A percentile compares a stretch with the other conserved stretches of the same genome.
These are phyloP conservation scores for Begonia masoniana DNA, from an alignment of 306 rosid genomes.

Conservation along the genomic window DNA sequence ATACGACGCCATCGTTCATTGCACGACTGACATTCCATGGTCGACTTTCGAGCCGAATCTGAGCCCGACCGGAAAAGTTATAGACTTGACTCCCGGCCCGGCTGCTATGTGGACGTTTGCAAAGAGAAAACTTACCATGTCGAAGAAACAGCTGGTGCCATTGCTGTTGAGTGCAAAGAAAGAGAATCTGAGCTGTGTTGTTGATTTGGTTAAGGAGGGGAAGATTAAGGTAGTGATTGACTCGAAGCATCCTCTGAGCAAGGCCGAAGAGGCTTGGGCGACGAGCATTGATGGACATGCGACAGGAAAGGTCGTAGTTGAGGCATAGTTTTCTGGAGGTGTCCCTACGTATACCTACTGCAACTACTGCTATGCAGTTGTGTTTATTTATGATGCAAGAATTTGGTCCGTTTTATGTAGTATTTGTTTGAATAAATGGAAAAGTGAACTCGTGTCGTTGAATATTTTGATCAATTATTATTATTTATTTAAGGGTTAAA, in stretches of 20 bases:
- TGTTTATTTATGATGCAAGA: no score
- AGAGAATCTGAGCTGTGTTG: conserved; percentile 38
- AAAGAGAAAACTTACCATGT: conserved; percentile 44
- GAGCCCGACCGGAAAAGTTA: conserved; percentile 46
- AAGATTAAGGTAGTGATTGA: conserved; percentile 63
- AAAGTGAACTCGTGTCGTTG: no score
- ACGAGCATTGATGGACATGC: conserved; percentile 67
- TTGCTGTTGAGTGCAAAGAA: conserved; percentile 24
- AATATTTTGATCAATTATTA: no score
- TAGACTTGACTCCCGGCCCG: conserved; percentile 35
- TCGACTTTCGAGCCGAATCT: conserved; percentile 59
- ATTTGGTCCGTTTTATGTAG: no score
- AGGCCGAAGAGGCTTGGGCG: conserved; percentile 68
- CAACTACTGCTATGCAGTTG: no score
- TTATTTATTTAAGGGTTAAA: no score
- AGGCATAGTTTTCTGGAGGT: conserved; percentile 14
- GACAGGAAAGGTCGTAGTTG: conserved; percentile 74
- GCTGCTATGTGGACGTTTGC: conserved; percentile 27
- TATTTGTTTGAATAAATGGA: no score
- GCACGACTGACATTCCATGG: conserved; percentile 49
- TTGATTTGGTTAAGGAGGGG: conserved; percentile 53
- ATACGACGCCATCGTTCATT: conserved; percentile 58
- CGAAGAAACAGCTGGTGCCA: conserved; percentile 58
- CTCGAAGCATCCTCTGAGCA: conserved; percentile 37
- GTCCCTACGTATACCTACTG: no score